phyloP scores from a whole-genome alignment of 202 grass and related monocot genomes.

The Schoenoplectus tabernaemontani region DNA sequence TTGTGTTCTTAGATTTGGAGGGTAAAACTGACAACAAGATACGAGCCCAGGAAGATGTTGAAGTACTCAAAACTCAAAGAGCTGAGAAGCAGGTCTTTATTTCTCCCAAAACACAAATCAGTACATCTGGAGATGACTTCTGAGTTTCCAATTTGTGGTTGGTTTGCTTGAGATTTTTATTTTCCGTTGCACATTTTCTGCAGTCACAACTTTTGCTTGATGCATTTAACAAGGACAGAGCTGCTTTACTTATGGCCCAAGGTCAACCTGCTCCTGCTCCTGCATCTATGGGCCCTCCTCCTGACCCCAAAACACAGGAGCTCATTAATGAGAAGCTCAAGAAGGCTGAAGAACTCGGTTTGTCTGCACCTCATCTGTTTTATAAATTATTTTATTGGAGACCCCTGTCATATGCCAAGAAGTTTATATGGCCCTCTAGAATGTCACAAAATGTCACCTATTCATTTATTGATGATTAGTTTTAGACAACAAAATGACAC shows the following conservation, averaged over 20 bases:
- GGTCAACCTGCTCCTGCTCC: slow-evolving; percentile 34
- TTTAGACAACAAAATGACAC: not conserved
- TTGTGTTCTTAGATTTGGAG: slow-evolving; percentile 59
- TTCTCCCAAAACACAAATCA: slow-evolving; percentile 15
- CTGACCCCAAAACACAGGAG: slow-evolving; percentile 76
- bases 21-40: slow-evolving; percentile 82
- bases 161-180: slow-evolving; percentile 11
- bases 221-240: slow-evolving; percentile 82
- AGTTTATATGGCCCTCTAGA: not conserved
- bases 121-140: not conserved
- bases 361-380: not conserved
- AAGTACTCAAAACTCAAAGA: slow-evolving; percentile 75
- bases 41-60: slow-evolving; percentile 55
- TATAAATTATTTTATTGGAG: slow-evolving; percentile 1
- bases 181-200: slow-evolving; percentile 20
- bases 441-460: not conserved
- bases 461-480: not conserved
- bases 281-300: slow-evolving; percentile 25
- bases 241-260: slow-evolving; percentile 46
- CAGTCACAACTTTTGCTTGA: slow-evolving; percentile 73
- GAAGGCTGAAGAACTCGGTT: slow-evolving; percentile 92
- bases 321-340: slow-evolving; percentile 95
- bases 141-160: slow-evolving; percentile 20
- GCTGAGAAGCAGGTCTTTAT: slow-evolving; percentile 78
- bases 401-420: not conserved